These are phyloP conservation scores for Epichloe gansuensis DNA, from an alignment of 2,329 filamentous ascomycete genomes.

Conservation along the genomic window DNA sequence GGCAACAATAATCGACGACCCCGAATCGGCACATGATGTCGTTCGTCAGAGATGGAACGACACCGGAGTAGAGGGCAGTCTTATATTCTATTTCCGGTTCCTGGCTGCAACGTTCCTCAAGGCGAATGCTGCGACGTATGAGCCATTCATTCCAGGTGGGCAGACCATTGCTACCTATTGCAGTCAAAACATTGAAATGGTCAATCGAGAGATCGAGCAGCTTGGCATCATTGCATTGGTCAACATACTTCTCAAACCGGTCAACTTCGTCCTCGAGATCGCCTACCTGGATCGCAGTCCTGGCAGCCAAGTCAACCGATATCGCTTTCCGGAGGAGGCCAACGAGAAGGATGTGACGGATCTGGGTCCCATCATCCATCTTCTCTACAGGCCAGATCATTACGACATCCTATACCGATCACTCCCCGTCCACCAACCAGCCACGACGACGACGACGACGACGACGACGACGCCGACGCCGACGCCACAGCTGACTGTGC, in stretches of 20 bases:
- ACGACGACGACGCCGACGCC: background rate
- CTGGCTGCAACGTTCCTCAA: conserved; percentile 80
- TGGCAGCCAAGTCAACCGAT: conserved; percentile 62
- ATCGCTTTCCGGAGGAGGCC: conserved; percentile 48
- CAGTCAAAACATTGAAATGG: conserved; percentile 56
- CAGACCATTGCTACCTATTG: conserved; percentile 56
- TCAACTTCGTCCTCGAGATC: conserved; percentile 71
- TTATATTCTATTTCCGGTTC: conserved; percentile 77
- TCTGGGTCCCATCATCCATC: conserved; percentile 41
- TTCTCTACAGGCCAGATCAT: conserved; percentile 64
- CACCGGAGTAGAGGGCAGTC: conserved; percentile 49
- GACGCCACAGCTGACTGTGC: conserved; percentile 20
- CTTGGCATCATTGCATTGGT: conserved; percentile 69
- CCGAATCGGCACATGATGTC: conserved; percentile 38
- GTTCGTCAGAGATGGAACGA: conserved; percentile 66
- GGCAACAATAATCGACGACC: conserved; percentile 44
- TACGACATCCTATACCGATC: conserved; percentile 86
- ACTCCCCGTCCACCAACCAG: conserved; percentile 12
- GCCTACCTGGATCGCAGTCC: conserved; percentile 81
- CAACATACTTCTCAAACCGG: conserved; percentile 67
- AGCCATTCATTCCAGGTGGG: conserved; percentile 56
- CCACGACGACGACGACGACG: conserved; percentile 9
- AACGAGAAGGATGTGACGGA: conserved; percentile 30
- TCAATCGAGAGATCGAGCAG: conserved; percentile 78
- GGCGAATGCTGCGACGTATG: conserved; percentile 55